Percentiles rank a stretch among this genome's conserved stretches.
Evolutionary conservation across 805 yeast species (phyloP).

Genomic region (Ogataea siamensis): DNA sequence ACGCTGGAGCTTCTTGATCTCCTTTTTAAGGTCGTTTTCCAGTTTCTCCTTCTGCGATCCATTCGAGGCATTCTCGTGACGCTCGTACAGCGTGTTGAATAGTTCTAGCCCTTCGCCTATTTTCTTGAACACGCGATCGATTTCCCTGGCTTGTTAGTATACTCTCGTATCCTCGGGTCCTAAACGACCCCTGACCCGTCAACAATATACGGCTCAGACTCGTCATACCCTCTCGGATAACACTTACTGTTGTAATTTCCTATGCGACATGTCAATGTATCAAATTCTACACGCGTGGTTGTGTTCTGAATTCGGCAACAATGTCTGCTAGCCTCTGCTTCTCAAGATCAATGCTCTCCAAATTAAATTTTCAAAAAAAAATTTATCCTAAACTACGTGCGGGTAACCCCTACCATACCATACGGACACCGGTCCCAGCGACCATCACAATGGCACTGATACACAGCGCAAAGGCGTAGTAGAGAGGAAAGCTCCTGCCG

Average conservation of each 20-base stretch:
- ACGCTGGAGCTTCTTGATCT: conserved; percentile 57
- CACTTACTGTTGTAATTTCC: conserved; percentile 39
- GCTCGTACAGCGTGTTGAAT: conserved; percentile 55
- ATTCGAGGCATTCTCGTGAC: conserved; percentile 48
- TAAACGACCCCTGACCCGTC: conserved; percentile 4
- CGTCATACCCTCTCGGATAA: neutral
- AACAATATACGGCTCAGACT: too few species aligned
- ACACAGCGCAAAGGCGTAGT: conserved; percentile 5
- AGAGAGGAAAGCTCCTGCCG: neutral
- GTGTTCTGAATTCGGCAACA: conserved; percentile 1
- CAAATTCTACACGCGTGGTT: conserved; percentile 4
- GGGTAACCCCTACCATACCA: conserved; percentile 9
- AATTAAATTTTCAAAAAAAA: conserved; percentile 7
- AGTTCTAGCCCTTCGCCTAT: conserved; percentile 54
- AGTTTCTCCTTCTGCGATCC: conserved; percentile 55
- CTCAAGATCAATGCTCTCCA: conserved; percentile 6
- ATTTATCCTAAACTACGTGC: conserved; percentile 7
- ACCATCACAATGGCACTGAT: neutral
- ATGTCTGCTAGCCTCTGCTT: conserved; percentile 2
- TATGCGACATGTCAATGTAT: conserved; percentile 32
- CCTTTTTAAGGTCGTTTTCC: conserved; percentile 56
- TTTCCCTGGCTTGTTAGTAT: conserved; percentile 39
- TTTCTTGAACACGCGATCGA: conserved; percentile 62
- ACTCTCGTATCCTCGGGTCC: neutral
- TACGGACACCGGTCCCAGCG: conserved; percentile 6